A percentile compares a stretch with the other conserved stretches of the same genome.
Evolutionary conservation across 164 flowering plant genomes (phyloP).

Genomic region (Tetracentron sinense): DNA sequence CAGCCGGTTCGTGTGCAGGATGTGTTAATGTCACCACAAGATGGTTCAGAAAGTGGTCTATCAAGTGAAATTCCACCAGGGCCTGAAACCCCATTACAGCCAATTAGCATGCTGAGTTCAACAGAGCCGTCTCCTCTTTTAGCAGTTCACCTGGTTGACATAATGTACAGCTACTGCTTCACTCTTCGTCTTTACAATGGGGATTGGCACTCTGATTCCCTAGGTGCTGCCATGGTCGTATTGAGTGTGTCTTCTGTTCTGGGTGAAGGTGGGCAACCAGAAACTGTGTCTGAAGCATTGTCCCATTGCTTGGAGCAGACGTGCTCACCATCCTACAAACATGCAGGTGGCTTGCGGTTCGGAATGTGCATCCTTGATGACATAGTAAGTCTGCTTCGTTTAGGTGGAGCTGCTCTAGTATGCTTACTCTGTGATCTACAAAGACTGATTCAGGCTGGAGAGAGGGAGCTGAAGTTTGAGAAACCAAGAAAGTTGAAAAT

Average conservation of each 20-base stretch:
- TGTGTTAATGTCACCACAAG: constrained; percentile 15
- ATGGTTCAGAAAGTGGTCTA: constrained; percentile 20
- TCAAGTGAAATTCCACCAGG: constrained; percentile 60
- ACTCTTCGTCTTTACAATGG: constrained; percentile 91
- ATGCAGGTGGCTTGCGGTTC: constrained; percentile 66
- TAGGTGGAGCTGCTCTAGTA: constrained; percentile 56
- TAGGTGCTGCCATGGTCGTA: constrained; percentile 53
- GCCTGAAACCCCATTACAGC: constrained; percentile 62
- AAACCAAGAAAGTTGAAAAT: constrained; percentile 34
- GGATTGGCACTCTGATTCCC: constrained; percentile 74
- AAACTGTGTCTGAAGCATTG: constrained; percentile 54
- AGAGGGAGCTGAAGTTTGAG: constrained; percentile 46
- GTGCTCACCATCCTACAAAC: constrained; percentile 64
- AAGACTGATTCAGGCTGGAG: constrained; percentile 53
- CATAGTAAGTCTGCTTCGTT: constrained; percentile 35
- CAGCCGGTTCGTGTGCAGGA: constrained; percentile 38
- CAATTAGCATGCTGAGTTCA: constrained; percentile 49
- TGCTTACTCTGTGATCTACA: constrained; percentile 64
- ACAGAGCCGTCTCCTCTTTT: constrained; percentile 69
- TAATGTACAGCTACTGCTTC: constrained; percentile 78
- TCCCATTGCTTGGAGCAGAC: constrained; percentile 67
- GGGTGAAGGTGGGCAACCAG: constrained; percentile 62
- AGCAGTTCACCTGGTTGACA: constrained; percentile 71
- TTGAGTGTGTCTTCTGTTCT: constrained; percentile 67
- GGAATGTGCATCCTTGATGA: constrained; percentile 67